Conservation (phyloP, 2,329 filamentous ascomycete genomes). For the Trichothecium sympodiale region DNA sequence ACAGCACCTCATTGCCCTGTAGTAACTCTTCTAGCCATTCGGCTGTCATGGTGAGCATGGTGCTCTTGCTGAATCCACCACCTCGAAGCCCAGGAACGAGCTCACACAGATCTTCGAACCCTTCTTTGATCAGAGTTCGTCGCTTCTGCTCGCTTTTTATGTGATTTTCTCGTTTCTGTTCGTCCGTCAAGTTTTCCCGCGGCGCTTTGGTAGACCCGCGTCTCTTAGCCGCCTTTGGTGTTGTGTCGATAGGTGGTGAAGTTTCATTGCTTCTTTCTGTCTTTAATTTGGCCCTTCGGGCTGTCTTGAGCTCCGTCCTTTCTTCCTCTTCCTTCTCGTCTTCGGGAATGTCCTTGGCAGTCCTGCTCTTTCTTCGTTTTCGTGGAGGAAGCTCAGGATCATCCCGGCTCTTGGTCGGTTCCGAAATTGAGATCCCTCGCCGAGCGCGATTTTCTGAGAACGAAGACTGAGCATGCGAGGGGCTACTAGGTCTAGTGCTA, state of each 20-base stretch:
- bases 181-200: conserved; percentile 66
- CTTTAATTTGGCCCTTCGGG: conserved; percentile 4
- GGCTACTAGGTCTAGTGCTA: conserved; percentile 49
- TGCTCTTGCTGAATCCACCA: conserved; percentile 74
- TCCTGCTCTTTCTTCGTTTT: conserved; percentile 46
- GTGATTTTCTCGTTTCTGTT: conserved; percentile 77
- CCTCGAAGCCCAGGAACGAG: conserved; percentile 65
- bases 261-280: neutral
- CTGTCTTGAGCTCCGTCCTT: conserved; percentile 14
- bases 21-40: conserved; percentile 69
- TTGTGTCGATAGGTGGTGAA: neutral
- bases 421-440: conserved; percentile 8
- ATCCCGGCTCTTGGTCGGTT: conserved; percentile 19
- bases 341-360: conserved; percentile 30
- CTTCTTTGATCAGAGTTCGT: conserved; percentile 68
- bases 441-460: too few relatives aligned
- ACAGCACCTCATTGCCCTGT: conserved; percentile 53
- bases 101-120: conserved; percentile 68
- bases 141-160: conserved; percentile 83
- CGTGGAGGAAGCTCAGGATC: conserved; percentile 29
- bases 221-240: conserved; percentile 7
- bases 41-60: conserved; percentile 62
- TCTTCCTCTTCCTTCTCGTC: conserved; percentile 31
- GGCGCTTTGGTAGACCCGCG: conserved; percentile 25
- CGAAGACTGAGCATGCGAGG: conserved; percentile 13